Evolutionary conservation across 2,329 filamentous ascomycete genomes (phyloP).

Genomic region (Aureobasidium lini): DNA sequence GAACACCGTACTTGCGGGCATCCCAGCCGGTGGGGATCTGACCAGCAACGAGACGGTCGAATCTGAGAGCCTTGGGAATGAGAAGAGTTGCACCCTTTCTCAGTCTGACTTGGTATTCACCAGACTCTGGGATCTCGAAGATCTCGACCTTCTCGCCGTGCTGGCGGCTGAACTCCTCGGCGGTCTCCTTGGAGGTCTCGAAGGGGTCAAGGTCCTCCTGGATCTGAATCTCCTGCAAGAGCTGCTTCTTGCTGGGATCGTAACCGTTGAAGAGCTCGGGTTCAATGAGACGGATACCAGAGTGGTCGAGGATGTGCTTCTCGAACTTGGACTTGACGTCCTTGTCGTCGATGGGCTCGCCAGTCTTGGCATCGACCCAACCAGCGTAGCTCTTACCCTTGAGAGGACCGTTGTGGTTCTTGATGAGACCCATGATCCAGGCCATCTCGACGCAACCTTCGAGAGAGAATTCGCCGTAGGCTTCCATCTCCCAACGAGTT

Average conservation of each 20-base stretch:
- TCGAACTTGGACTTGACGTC: conserved; percentile 97
- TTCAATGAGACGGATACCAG: conserved; percentile 94
- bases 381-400: conserved; percentile 96
- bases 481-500: conserved; percentile 99
- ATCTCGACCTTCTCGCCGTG: conserved; percentile 97
- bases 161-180: conserved; percentile 93
- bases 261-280: conserved; percentile 95
- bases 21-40: conserved; percentile 98
- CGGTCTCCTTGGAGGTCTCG: conserved; percentile 93
- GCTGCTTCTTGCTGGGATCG: conserved; percentile 96
- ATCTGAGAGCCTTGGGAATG: conserved; percentile 94
- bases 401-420: conserved; percentile 92
- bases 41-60: conserved; percentile 93
- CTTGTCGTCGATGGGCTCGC: conserved; percentile 95
- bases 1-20: conserved; percentile 89
- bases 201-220: conserved; percentile 96
- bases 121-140: conserved; percentile 88
- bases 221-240: conserved; percentile 95
- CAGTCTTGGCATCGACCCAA: conserved; percentile 91
- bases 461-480: conserved; percentile 89
- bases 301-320: conserved; percentile 91
- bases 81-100: conserved; percentile 92
- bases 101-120: conserved; percentile 88
- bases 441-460: conserved; percentile 99
- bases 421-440: conserved; percentile 99